Evolutionary conservation across 495 filamentous ascomycete species (phyloP), one percentile per base, ranked within the genome.

Genomic region (Lasiosphaeria hispida): DNA sequence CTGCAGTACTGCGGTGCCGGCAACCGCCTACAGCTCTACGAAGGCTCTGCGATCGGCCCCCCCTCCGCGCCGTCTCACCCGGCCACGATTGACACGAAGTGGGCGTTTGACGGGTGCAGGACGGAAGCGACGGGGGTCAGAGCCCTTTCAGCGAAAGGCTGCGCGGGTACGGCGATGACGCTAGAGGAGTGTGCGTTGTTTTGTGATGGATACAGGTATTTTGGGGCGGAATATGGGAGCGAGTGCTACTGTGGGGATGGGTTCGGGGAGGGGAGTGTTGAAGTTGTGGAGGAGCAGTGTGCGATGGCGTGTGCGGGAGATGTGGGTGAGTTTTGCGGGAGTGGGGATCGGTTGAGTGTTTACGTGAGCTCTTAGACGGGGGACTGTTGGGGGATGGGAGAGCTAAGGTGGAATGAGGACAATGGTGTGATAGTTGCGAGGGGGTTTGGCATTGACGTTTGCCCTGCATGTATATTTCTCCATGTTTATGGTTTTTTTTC

Each of bases 1-100:
- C 53, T 38, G 38, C 60, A 79, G 66, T 70, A 67, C 38, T 80
- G 77, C 60, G 77, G 77, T 19, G 72, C 63, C 8, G 66, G 68
- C 7, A 71, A 73, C 54, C 53, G 76, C 10, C 51, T 78, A 1
- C 61, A 63, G 44, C 61, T 79, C n/a, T 76, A 78, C 51, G 73
- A 60, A 61, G 50, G 49, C 47, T 42, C 19, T 18, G 58, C 51
- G 30, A 42, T 54, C 48, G 14, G 37, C 9, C 14, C 62, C 57
- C 48, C 57, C 37, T 17, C 63, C 9, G 37, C 48, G 9, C 53
- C 66, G 23, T 39, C 67, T 50, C 50, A 72, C 55, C 57, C 65
- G 55, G 48, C 63, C 55, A 50, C 56, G 38, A 48, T 68, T 54
- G 56, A 67, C 23, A 61, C 58, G 3, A 48, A 38, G 5, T 79